phyloP scores from a whole-genome alignment of 2,329 filamentous ascomycete genomes.

The Claviceps humidiphila region DNA sequence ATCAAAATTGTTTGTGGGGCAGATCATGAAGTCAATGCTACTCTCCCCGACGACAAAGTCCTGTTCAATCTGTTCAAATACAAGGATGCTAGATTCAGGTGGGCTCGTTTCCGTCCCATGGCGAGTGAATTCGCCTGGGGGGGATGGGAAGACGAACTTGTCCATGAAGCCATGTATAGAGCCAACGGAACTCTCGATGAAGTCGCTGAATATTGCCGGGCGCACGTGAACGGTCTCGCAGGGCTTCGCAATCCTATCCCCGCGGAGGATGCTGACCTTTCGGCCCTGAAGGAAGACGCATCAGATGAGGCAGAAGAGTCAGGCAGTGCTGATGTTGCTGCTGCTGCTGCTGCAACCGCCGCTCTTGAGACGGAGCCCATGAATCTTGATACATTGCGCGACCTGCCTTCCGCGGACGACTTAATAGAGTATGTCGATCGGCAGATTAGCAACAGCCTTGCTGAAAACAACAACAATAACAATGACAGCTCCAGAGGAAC shows the following conservation, averaged over 20 bases:
- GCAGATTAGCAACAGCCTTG: not conserved
- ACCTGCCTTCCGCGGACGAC: slow-evolving; percentile 3
- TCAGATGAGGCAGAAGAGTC: slow-evolving; percentile 11
- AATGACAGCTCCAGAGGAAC: not conserved
- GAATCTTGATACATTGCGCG: slow-evolving; percentile 22
- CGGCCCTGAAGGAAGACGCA: slow-evolving; percentile 17
- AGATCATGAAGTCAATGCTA: slow-evolving; percentile 58
- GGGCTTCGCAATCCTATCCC: slow-evolving; percentile 57
- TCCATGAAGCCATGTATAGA: slow-evolving; percentile 68
- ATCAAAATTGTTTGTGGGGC: slow-evolving; percentile 63
- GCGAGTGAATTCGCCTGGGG: slow-evolving; percentile 21
- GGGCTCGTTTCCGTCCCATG: slow-evolving; percentile 21
- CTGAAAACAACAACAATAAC: not conserved
- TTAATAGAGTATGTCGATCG: slow-evolving; percentile 3
- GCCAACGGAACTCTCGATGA: slow-evolving; percentile 51
- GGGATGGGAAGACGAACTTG: slow-evolving; percentile 43
- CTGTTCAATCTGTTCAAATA: slow-evolving; percentile 30
- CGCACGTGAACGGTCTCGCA: slow-evolving; percentile 42
- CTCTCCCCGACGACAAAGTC: slow-evolving; percentile 42
- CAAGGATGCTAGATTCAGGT: slow-evolving; percentile 31
- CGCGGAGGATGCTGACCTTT: slow-evolving; percentile 36
- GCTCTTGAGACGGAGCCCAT: slow-evolving; percentile 23
- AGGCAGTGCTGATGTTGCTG: slow-evolving; percentile 9
- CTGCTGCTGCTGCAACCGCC: slow-evolving; percentile 4
- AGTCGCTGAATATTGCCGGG: slow-evolving; percentile 63